Conservation (phyloP, 78 protist species). For the Tieghemostelium lacteum region DNA sequence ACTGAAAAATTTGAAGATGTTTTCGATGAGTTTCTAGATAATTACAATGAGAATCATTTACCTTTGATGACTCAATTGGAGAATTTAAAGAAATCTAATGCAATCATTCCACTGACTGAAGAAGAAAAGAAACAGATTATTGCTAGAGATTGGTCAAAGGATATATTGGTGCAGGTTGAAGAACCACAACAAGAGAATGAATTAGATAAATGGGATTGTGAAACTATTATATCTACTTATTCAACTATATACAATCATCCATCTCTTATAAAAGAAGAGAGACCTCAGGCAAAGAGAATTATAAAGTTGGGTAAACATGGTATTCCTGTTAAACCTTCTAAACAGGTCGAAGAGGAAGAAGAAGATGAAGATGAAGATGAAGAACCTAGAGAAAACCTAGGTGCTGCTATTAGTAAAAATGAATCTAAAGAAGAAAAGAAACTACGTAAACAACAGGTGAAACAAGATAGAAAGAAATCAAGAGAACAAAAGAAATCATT, state of each 20-base stretch:
- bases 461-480: slow-evolving; percentile 3
- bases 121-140: slow-evolving; percentile 31
- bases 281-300: neutral
- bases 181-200: slow-evolving; percentile 60
- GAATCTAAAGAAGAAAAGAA: slow-evolving; percentile 56
- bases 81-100: slow-evolving; percentile 11
- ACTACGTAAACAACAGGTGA: slow-evolving; percentile 44
- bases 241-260: slow-evolving; percentile 86
- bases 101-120: slow-evolving; percentile 22
- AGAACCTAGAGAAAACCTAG: slow-evolving; percentile 3
- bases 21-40: slow-evolving; percentile 54
- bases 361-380: slow-evolving; percentile 23
- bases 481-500: slow-evolving; percentile 57
- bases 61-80: slow-evolving; percentile 31
- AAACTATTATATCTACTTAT: slow-evolving; percentile 82
- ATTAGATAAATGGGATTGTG: slow-evolving; percentile 79
- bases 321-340: neutral
- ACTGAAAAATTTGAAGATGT: slow-evolving; percentile 43
- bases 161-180: slow-evolving; percentile 6
- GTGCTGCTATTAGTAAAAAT: slow-evolving; percentile 19
- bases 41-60: slow-evolving; percentile 37
- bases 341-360: neutral
- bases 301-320: slow-evolving; percentile 41
- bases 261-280: slow-evolving; percentile 63
- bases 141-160: slow-evolving; percentile 43